A percentile compares a stretch with the other conserved stretches of the same genome.
phyloP scores from a whole-genome alignment of 129 eudicot species.

The Silybum marianum region DNA sequence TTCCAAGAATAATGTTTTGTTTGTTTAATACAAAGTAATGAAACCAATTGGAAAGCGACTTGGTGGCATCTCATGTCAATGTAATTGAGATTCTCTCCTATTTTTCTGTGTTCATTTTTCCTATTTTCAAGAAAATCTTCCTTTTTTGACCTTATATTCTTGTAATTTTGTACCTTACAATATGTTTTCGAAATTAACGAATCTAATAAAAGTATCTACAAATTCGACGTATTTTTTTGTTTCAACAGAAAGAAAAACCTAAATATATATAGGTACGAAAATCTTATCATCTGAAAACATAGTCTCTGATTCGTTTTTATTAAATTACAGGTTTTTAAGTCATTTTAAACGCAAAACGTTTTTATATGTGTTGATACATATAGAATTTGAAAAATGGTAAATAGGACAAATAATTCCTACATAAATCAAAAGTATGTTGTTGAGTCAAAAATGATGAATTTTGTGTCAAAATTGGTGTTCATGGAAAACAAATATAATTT shows the following conservation, averaged over 20 bases:
- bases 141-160: constrained; percentile 25
- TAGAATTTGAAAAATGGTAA: background rate
- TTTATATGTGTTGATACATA: background rate
- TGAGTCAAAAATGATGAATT: background rate
- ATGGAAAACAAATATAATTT: too few species aligned
- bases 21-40: background rate
- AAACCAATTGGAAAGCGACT: constrained; percentile 31
- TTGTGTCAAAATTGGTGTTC: background rate
- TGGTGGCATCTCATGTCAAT: constrained; percentile 40
- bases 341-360: background rate
- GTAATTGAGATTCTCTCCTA: constrained; percentile 42
- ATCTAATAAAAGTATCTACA: background rate
- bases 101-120: constrained; percentile 39
- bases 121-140: constrained; percentile 30
- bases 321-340: background rate
- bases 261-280: background rate
- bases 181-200: background rate
- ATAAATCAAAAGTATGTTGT: background rate
- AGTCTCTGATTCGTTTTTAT: background rate
- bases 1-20: background rate
- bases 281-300: background rate
- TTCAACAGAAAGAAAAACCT: background rate
- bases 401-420: background rate
- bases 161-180: constrained; percentile 24
- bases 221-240: background rate